Conservation (phyloP, 2,329 filamentous ascomycete genomes). For the Plenodomus lindquistii region DNA sequence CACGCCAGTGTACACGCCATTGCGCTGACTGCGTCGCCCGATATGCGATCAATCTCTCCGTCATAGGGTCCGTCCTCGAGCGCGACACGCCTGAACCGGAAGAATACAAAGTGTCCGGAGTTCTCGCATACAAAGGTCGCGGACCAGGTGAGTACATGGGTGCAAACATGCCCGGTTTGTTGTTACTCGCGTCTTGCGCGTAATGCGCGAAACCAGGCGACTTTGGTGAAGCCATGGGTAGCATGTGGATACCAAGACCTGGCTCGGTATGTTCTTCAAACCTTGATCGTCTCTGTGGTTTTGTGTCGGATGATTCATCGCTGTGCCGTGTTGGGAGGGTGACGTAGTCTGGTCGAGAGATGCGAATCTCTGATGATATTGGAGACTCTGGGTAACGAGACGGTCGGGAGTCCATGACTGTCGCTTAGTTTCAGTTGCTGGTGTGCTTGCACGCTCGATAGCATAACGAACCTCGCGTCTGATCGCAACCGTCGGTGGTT, state of each 20-base stretch:
- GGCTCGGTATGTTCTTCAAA: conserved; percentile 21
- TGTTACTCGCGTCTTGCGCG: conserved; percentile 14
- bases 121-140: conserved; percentile 19
- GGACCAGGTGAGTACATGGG: conserved; percentile 11
- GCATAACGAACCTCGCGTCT: no score
- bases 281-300: conserved; percentile 15
- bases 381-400: conserved; percentile 20
- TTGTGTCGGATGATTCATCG: conserved; percentile 15
- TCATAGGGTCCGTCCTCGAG: conserved; percentile 34
- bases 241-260: conserved; percentile 35
- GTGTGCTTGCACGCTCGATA: no score
- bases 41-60: conserved; percentile 35
- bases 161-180: conserved; percentile 22
- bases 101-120: conserved; percentile 25
- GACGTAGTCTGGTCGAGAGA: conserved; percentile 19
- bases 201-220: conserved; percentile 24
- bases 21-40: conserved; percentile 35
- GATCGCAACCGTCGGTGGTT: no score
- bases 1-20: conserved; percentile 45
- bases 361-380: conserved; percentile 20
- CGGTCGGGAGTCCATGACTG: no score
- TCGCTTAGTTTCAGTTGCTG: no score
- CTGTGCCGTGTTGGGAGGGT: conserved; percentile 19
- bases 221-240: conserved; percentile 22
- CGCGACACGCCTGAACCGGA: conserved; percentile 25